Percentiles rank a stretch among this genome's conserved stretches.
phyloP scores from a whole-genome alignment of 202 grass and related monocot genomes.

The Panicum virgatum region DNA sequence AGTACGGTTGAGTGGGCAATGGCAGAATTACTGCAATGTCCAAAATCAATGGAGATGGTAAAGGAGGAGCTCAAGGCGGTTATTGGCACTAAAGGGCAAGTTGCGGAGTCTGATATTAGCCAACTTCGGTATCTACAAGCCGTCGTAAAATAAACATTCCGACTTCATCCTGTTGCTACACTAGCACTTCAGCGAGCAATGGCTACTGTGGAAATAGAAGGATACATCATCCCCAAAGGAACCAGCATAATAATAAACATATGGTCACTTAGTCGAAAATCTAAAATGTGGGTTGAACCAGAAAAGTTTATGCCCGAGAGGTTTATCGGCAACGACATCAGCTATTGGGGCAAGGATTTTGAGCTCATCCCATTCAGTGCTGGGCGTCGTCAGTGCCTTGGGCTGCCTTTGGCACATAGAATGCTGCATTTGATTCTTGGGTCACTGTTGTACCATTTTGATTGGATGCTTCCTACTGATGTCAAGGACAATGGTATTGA shows the following conservation, averaged over 20 bases:
- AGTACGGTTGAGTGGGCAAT: background rate
- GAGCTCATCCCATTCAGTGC: constrained; percentile 49
- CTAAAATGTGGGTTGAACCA: constrained; percentile 15
- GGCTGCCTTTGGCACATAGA: constrained; percentile 33
- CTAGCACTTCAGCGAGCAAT: background rate
- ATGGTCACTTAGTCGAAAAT: constrained; percentile 37
- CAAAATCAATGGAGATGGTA: background rate
- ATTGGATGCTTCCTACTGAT: constrained; percentile 37
- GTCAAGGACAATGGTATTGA: background rate
- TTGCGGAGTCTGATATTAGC: background rate
- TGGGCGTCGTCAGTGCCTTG: constrained; percentile 46
- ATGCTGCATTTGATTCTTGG: constrained; percentile 17
- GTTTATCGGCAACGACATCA: constrained; percentile 29
- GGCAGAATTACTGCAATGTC: background rate
- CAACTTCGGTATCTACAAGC: background rate
- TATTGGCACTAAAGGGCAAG: background rate
- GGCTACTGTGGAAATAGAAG: constrained; percentile 12
- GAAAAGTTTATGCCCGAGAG: constrained; percentile 34
- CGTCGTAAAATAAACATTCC: too few relatives aligned
- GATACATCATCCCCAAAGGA: constrained; percentile 32
- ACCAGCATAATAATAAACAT: constrained; percentile 36
- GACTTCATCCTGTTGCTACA: background rate
- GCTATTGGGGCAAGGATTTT: constrained; percentile 36
- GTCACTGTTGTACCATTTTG: constrained; percentile 30
- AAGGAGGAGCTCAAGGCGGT: background rate